These are phyloP conservation scores for Xerocomus alliaceus DNA, from an alignment of 1,284 basidiomycete genomes.

Conservation along the genomic window DNA sequence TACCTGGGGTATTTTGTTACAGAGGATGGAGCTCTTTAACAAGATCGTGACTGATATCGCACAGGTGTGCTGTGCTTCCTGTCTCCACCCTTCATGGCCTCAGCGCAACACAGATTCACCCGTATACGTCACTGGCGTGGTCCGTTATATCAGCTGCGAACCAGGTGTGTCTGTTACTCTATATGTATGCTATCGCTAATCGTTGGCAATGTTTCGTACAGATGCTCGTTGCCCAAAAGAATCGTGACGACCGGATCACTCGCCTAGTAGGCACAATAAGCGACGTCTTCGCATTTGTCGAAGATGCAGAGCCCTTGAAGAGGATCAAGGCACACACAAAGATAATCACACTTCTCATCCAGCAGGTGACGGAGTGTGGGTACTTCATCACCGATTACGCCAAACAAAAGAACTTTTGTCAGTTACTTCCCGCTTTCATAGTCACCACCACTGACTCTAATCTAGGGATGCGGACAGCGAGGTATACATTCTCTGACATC, in stretches of 20 bases:
- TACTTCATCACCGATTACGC: slow-evolving; percentile 5
- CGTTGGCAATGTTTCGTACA: background rate
- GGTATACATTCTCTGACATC: background rate
- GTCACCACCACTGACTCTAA: background rate
- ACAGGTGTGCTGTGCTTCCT: background rate
- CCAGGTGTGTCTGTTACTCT: background rate
- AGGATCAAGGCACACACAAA: background rate
- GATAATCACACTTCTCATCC: background rate
- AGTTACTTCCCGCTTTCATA: background rate
- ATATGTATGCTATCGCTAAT: background rate
- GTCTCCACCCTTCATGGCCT: background rate
- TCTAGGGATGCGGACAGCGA: background rate
- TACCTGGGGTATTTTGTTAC: background rate
- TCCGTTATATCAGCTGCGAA: background rate
- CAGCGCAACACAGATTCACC: background rate
- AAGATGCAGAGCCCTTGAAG: background rate
- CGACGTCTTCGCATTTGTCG: background rate
- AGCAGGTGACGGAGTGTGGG: slow-evolving; percentile 8
- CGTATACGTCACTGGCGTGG: background rate
- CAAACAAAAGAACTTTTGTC: background rate
- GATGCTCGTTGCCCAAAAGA: background rate
- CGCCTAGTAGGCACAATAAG: background rate
- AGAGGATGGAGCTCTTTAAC: background rate
- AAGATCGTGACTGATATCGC: background rate
- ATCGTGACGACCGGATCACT: background rate